phyloP scores from a whole-genome alignment of 1,139 yeast species.

The Scheffersomyces insectosa region DNA sequence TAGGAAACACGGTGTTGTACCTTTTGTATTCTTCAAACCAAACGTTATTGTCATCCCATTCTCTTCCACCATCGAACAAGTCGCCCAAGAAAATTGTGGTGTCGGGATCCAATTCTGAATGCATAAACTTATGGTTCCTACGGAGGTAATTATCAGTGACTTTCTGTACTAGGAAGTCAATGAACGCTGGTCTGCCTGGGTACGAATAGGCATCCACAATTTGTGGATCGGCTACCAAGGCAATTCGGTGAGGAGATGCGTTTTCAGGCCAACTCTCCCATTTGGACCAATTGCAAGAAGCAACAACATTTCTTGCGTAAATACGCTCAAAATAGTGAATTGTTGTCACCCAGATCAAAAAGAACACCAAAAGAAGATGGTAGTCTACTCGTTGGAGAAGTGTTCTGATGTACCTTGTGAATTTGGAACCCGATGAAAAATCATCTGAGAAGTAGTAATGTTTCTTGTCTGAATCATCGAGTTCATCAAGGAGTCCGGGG shows the following conservation, averaged over 20 bases:
- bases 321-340: constrained; percentile 64
- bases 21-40: constrained; percentile 79
- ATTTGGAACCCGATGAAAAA: too few species aligned
- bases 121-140: constrained; percentile 69
- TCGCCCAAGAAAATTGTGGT: constrained; percentile 84
- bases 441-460: too few species aligned
- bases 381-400: background rate
- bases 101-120: constrained; percentile 67
- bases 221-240: constrained; percentile 90
- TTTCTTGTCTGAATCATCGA: too few species aligned
- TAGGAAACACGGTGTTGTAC: constrained; percentile 63
- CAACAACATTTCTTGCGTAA: constrained; percentile 49
- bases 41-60: constrained; percentile 57
- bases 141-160: constrained; percentile 76
- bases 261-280: constrained; percentile 59
- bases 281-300: constrained; percentile 58
- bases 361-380: background rate
- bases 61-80: constrained; percentile 92
- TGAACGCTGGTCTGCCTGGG: constrained; percentile 50
- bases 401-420: background rate
- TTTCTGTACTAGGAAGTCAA: constrained; percentile 48
- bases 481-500: background rate
- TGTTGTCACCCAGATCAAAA: constrained; percentile 30
- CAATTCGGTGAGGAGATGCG: constrained; percentile 57
- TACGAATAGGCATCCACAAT: constrained; percentile 78